These are phyloP conservation scores for Bromus sterilis DNA, from an alignment of 176 grass and related monocot species.

Conservation along the genomic window DNA sequence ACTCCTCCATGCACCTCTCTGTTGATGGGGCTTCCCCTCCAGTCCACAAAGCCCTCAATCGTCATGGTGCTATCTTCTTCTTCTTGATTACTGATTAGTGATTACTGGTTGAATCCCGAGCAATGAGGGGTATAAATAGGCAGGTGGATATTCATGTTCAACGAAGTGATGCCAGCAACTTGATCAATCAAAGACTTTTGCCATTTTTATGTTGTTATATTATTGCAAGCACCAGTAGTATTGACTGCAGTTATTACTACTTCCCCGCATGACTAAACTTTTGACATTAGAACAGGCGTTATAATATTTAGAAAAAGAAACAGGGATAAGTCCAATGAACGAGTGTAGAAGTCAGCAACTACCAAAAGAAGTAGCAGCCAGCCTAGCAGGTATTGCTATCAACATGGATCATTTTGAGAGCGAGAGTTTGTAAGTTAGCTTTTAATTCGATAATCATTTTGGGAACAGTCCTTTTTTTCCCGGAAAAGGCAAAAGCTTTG, in stretches of 20 bases:
- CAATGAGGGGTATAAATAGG: conserved; percentile 12
- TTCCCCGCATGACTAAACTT: background rate
- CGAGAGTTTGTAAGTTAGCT: background rate
- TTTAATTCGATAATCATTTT: background rate
- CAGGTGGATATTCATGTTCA: background rate
- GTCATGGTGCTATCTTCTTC: conserved; percentile 36
- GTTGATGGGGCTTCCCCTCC: conserved; percentile 52
- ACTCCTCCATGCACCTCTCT: conserved; percentile 57
- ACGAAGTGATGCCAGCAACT: conserved; percentile 8
- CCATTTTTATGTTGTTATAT: conserved; percentile 1
- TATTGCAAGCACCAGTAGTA: conserved; percentile 5
- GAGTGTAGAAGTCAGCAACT: background rate
- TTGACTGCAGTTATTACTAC: background rate
- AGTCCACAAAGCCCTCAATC: conserved; percentile 38
- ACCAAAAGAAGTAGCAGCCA: no score
- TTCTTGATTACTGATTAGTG: no score
- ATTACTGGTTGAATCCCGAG: background rate
- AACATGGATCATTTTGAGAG: background rate
- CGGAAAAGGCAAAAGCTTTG: no score
- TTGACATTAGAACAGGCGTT: background rate
- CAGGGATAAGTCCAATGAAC: background rate
- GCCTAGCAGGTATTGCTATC: background rate
- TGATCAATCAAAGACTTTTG: conserved; percentile 9
- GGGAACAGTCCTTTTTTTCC: background rate
- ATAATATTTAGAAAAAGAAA: background rate